phyloP scores from a whole-genome alignment of 129 eudicot genomes.

The Smallanthus sonchifolius region DNA sequence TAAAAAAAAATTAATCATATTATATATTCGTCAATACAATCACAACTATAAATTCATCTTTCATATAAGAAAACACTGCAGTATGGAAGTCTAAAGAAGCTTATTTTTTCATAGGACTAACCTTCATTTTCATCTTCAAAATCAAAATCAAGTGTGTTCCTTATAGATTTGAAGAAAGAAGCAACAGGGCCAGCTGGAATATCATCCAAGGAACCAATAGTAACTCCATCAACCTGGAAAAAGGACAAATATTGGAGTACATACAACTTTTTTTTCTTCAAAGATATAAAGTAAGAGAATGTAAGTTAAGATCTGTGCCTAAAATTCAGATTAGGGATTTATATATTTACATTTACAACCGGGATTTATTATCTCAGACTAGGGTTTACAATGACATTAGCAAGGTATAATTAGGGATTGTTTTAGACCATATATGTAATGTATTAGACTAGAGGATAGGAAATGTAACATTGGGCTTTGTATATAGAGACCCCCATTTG shows the following conservation, averaged over 20 bases:
- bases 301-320: background rate
- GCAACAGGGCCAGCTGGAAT: conserved; percentile 72
- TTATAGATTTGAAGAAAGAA: conserved; percentile 70
- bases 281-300: background rate
- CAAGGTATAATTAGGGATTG: background rate
- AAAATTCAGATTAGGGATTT: background rate
- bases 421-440: no score
- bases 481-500: no score
- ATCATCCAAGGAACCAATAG: conserved; percentile 87
- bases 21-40: background rate
- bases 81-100: background rate
- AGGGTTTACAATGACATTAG: background rate
- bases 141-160: conserved; percentile 91
- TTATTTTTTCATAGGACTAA: conserved; percentile 23
- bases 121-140: conserved; percentile 97
- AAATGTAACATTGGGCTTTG: no score
- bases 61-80: background rate
- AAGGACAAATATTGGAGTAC: background rate
- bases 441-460: no score
- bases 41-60: background rate
- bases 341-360: background rate
- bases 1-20: background rate
- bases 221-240: conserved; percentile 71
- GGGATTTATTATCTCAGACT: background rate
- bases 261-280: conserved; percentile 2